Evolutionary conservation across 371 early-diverging fungal species (phyloP), one percentile per base, ranked within the genome.

Genomic region (Lichtheimia hyalospora): DNA sequence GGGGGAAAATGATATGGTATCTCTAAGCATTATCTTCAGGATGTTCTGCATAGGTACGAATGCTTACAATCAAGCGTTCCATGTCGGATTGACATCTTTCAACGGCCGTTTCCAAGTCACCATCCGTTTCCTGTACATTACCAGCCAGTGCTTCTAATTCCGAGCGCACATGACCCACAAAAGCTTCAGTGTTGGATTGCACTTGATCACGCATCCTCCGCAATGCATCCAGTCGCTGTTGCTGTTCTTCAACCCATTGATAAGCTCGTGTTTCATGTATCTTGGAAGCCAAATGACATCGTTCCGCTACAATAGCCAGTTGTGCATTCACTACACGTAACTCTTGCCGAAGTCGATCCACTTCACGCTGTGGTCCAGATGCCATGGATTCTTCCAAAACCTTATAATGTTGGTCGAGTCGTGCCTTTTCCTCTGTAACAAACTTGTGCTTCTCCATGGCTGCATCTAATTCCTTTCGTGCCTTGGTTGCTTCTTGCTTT

Each of bases 391-490:
- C 61, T 34, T 63, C 44, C n/a, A 75, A 49, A 46, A 60, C 12
- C 27, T 62, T 57, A 21, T 58, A 44, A 27, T 68, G 72, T 27
- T 68, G 68, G 20, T 58, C 50, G 28, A 64, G 56, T 39, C 63
- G 61, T 62, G 66, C 64, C 46, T 68, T 69, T 49, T 63, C 58
- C 52, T 60, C 74, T 49, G 42, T 64, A 68, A 27, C 63, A 57
- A 51, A 66, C 44, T 39, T 48, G 23, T 60, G 52, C 27, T 52
- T 43, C 28, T 50, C 51, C 39, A 50, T 20, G 23, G 53, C 52
- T 24, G 53, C 51, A 25, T 78, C 75, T 25, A 78, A 48, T 49
- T 78, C 69, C 63, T 74, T 74, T 50, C 78, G 62, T 12, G 75
- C 64, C 5, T 54, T 61, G n/a, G 63, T 50, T 1, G 78, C 78